Evolutionary conservation across 2,329 filamentous ascomycete genomes (phyloP).

Genomic region (Trichoderma sp.): DNA sequence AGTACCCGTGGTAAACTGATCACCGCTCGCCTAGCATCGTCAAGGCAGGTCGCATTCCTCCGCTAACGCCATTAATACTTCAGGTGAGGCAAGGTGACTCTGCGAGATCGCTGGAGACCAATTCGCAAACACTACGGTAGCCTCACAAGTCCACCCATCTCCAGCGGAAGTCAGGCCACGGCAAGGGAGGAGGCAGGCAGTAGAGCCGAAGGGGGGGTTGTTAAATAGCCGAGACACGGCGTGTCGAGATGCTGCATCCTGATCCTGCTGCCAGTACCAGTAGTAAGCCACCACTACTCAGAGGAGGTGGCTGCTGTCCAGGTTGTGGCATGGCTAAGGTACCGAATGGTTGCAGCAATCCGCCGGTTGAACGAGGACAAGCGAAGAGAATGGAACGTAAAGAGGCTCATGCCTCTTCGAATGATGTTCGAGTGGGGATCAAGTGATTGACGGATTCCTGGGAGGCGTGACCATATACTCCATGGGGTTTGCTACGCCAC

Average conservation of each 20-base stretch:
- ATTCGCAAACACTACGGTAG: neutral
- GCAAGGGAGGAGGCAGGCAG: neutral
- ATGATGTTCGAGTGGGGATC: neutral
- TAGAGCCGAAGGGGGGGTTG: neutral
- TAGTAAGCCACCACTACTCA: neutral
- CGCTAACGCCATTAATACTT: slow-evolving; percentile 22
- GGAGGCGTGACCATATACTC: slow-evolving; percentile 25
- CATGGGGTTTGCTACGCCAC: slow-evolving; percentile 9
- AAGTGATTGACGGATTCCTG: slow-evolving; percentile 14
- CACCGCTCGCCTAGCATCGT: slow-evolving; percentile 8
- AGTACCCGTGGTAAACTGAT: neutral
- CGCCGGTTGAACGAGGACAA: neutral
- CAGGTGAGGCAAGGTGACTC: slow-evolving; percentile 21
- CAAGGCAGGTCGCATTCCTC: slow-evolving; percentile 10
- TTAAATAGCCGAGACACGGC: slow-evolving; percentile 24
- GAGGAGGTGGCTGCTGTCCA: neutral
- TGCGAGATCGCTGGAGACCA: slow-evolving; percentile 14
- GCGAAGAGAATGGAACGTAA: neutral
- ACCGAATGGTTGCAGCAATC: neutral
- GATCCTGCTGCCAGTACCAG: neutral
- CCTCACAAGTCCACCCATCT: neutral
- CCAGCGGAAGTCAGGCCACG: neutral
- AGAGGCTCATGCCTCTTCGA: neutral
- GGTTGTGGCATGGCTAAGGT: neutral
- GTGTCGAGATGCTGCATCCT: neutral